phyloP scores from a whole-genome alignment of 2,329 filamentous ascomycete genomes.

The Aspergillus pseudoterreus region DNA sequence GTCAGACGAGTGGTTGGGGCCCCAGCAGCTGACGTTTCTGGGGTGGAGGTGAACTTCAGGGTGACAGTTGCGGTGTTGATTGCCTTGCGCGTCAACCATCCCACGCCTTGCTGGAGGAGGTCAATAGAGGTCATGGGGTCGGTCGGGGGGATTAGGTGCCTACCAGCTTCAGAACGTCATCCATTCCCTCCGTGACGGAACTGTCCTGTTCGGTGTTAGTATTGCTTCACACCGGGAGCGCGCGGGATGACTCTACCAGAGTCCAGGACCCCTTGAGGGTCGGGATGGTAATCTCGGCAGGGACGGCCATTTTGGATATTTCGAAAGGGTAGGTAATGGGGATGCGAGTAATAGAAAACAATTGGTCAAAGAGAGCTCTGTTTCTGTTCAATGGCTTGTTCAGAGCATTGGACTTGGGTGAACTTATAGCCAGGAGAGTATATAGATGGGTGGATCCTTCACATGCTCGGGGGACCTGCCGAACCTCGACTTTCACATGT shows the following conservation, averaged over 20 bases:
- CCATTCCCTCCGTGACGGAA: not conserved
- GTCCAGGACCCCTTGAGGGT: slow-evolving; percentile 8
- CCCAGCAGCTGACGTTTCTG: not conserved
- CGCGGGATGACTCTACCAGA: not conserved
- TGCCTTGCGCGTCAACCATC: slow-evolving; percentile 7
- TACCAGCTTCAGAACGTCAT: not conserved
- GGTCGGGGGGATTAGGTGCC: not conserved
- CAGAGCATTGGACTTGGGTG: too few species aligned
- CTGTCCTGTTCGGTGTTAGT: not conserved
- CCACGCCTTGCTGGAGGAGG: slow-evolving; percentile 8
- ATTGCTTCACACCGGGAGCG: too few species aligned
- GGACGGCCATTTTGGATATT: slow-evolving; percentile 4
- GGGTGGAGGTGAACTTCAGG: slow-evolving; percentile 2
- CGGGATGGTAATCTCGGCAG: slow-evolving; percentile 5
- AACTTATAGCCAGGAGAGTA: too few species aligned
- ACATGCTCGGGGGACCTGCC: too few species aligned
- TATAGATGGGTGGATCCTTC: too few species aligned
- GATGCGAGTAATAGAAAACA: not conserved
- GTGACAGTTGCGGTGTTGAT: slow-evolving; percentile 8
- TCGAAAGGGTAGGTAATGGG: not conserved
- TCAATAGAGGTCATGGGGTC: not conserved
- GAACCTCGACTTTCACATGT: too few species aligned
- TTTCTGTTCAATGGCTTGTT: too few species aligned
- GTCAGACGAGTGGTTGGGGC: not conserved
- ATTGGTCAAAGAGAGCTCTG: too few species aligned